Evolutionary conservation across 768 basidiomycete genomes (phyloP), one percentile per base, ranked within the genome.

Genomic region (Auricularia cornea): DNA sequence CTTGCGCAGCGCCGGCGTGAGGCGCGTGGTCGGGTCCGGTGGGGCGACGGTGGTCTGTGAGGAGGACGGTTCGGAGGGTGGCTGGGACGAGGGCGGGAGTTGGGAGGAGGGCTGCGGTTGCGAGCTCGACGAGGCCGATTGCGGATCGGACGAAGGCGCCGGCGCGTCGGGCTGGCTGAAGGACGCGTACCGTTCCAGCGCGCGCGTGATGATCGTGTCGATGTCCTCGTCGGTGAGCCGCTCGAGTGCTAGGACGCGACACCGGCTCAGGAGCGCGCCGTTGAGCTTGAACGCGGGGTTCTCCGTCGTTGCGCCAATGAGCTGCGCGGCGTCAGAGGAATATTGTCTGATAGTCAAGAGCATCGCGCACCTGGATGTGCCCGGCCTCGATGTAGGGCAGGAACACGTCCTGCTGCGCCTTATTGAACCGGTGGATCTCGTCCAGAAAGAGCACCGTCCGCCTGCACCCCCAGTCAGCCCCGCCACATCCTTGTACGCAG

Each of bases 221-320:
- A 92, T 80, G 41, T 91, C 84, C 12, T 81, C 77, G 60, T 88
- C 82, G 3, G 83, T 78, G 30, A 93, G 83, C 26, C 84, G 83
- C 59, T 88, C 79, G 29, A 94, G 75, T 1, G 85, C 84, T 70
- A 92, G 86, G 0, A 94, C 89, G 30, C 92, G 82, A 73, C 90
- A 92, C 52, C 90, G 84, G 70, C 87, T 87, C 32, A 92, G 74
- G 31, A 92, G 77, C 12, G 90, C 86, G 33, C 84, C 80, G 20
- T 85, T 89, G 33, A 92, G 72, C 67, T 88, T 90, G 77, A 94
- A 94, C 0, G 89, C 91, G 1, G 92, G 92, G 66, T 94, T 94
- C 73, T 94, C 92, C 1, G 92, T 94, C 3, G 92, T 94, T 1
- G 92, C 90, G 30, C 90, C 90, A 68, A 92, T 83, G 31, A 92